phyloP scores from a whole-genome alignment of 2,329 filamentous ascomycete genomes.

The Pseudohalonectria lignicola region DNA sequence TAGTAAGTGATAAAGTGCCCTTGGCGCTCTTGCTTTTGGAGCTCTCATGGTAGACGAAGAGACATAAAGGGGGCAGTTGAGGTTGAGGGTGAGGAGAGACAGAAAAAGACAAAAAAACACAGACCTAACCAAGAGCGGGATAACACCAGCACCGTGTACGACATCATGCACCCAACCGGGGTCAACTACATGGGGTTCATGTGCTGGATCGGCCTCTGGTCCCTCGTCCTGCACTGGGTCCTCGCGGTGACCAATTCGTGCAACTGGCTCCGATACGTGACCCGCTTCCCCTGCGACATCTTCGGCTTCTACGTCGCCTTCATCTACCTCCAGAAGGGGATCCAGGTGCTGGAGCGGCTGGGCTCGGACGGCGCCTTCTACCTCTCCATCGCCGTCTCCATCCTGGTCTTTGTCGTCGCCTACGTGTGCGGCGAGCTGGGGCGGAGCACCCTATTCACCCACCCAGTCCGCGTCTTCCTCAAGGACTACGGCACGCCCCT shows the following conservation, averaged over 20 bases:
- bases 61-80: background rate
- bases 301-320: slow-evolving; percentile 91
- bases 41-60: background rate
- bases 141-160: slow-evolving; percentile 60
- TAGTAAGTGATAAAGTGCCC: too few species aligned
- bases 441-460: slow-evolving; percentile 58
- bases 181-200: slow-evolving; percentile 83
- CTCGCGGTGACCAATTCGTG: slow-evolving; percentile 78
- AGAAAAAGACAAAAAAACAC: background rate
- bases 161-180: slow-evolving; percentile 68
- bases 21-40: too few species aligned
- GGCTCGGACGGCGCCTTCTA: slow-evolving; percentile 61
- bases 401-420: slow-evolving; percentile 68
- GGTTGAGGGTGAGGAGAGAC: background rate
- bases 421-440: slow-evolving; percentile 67
- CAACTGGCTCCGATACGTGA: slow-evolving; percentile 82
- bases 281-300: slow-evolving; percentile 84
- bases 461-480: slow-evolving; percentile 68
- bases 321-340: slow-evolving; percentile 84
- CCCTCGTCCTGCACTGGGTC: slow-evolving; percentile 73
- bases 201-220: slow-evolving; percentile 88
- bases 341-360: slow-evolving; percentile 72
- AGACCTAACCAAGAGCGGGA: background rate
- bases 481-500: slow-evolving; percentile 84
- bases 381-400: slow-evolving; percentile 63